Evolutionary conservation across 2,329 filamentous ascomycete genomes (phyloP).

Genomic region (Didymella lethalis): DNA sequence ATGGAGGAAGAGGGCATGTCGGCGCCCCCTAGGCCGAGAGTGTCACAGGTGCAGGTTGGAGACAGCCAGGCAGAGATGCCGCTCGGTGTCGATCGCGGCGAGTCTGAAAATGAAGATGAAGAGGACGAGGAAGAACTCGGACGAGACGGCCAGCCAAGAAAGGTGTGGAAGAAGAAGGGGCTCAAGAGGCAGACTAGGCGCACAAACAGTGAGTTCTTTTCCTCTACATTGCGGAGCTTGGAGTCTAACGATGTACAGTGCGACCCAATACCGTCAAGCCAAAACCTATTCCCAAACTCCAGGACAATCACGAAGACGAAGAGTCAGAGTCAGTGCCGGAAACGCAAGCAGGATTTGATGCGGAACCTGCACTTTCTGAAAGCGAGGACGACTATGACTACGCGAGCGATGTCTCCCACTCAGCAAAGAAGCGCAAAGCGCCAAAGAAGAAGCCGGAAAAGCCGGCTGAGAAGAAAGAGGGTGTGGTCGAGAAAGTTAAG

Average conservation of each 20-base stretch:
- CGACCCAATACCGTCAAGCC: slow-evolving; percentile 50
- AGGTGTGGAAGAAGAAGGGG: slow-evolving; percentile 81
- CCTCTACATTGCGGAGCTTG: not conserved
- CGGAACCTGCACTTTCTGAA: slow-evolving; percentile 50
- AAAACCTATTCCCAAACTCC: slow-evolving; percentile 52
- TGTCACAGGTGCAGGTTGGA: slow-evolving; percentile 49
- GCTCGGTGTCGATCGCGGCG: slow-evolving; percentile 55
- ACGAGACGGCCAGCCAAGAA: slow-evolving; percentile 66
- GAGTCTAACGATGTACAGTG: slow-evolving; percentile 46
- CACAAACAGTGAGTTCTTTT: slow-evolving; percentile 61
- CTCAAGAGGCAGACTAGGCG: slow-evolving; percentile 79
- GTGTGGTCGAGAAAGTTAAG: slow-evolving; percentile 49
- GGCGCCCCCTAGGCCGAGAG: slow-evolving; percentile 36
- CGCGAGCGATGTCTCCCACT: slow-evolving; percentile 52
- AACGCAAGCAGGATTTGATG: slow-evolving; percentile 39
- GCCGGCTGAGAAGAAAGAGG: slow-evolving; percentile 30
- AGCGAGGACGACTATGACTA: slow-evolving; percentile 51
- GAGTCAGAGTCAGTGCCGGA: slow-evolving; percentile 52
- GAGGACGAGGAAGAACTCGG: slow-evolving; percentile 54
- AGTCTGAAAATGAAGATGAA: slow-evolving; percentile 71
- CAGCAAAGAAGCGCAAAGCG: slow-evolving; percentile 41
- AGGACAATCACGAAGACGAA: slow-evolving; percentile 38
- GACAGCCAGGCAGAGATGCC: slow-evolving; percentile 56
- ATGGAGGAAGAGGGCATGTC: slow-evolving; percentile 47
- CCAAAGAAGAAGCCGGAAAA: slow-evolving; percentile 22